Base-by-base conservation (phyloP, 257 asterid genomes). In the Ocimum tenuiflorum region DNA sequence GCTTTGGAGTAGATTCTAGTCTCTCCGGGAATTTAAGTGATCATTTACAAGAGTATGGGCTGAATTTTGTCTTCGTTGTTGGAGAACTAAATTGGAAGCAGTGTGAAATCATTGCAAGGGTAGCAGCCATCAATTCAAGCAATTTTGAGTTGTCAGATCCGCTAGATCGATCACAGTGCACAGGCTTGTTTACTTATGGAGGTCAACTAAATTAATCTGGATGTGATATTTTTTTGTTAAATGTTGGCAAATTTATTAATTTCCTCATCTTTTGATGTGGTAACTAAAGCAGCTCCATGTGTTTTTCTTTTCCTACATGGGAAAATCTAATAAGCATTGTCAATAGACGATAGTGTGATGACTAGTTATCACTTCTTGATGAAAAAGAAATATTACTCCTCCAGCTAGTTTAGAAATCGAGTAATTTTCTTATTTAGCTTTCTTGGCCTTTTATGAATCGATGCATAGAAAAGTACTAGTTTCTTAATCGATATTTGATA, bases 21-120 rank as follows among this genome's bases (percentile, higher is more conserved):
- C 65, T 43, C 65, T 66, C 64, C 0, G 69, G 64, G 39, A 76
- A 70, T 62, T 14, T 57, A 45, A 69, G 72, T 45, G 10, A 27
- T 31, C 64, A 5, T 39, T 58, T 50, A 43, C 72, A 70, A 24
- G 66, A 43, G 60, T 68, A 60, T 24, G 74, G 56, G 62, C 50
- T 79, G 33, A 70, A 52, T 64, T 47, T 78, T 60, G 63, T 88
- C 38, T 64, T 79, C 15, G 80, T 89, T 48, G 75, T 70, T 36
- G 95, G 95, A 59, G 80, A 83, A 65, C 87, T 88, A 8, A 79
- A 87, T 65, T 87, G 91, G 97, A 84, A 81, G 77, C 41, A 71
- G 63, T 89, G 96, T 68, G 82, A 75, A 73, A 68, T 45, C 27
- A 70, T 89, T 77, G 86, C 92, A 39, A 72, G 65, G 70, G 91